Conservation (phyloP, 2,329 filamentous ascomycete species). For the Aspergillus sp. region DNA sequence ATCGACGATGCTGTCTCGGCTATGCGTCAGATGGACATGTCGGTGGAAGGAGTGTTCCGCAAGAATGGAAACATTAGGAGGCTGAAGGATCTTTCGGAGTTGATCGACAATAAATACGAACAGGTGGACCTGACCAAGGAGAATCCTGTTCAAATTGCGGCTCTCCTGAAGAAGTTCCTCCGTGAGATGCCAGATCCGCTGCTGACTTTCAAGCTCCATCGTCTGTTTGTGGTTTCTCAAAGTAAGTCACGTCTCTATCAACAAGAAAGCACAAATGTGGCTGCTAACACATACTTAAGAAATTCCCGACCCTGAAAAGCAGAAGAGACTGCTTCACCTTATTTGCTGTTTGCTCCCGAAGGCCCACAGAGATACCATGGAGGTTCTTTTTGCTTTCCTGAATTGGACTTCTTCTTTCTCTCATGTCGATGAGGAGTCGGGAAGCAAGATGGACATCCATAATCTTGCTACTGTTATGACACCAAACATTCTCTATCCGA, state of each 20-base stretch:
- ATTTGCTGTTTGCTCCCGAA: conserved; percentile 92
- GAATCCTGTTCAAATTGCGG: conserved; percentile 89
- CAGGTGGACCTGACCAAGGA: conserved; percentile 83
- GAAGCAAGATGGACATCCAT: conserved; percentile 98
- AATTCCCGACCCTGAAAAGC: conserved; percentile 76
- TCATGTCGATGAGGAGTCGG: conserved; percentile 92
- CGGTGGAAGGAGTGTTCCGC: conserved; percentile 95
- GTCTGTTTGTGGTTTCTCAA: conserved; percentile 84
- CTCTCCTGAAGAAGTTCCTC: conserved; percentile 90
- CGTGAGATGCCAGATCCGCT: conserved; percentile 92
- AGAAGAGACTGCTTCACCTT: conserved; percentile 82
- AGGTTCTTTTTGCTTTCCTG: conserved; percentile 92
- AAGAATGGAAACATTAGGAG: conserved; percentile 99
- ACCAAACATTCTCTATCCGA: conserved; percentile 85
- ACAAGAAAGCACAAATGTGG: neutral
- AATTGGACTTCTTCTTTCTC: conserved; percentile 98
- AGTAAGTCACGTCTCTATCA: conserved; percentile 51
- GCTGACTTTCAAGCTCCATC: conserved; percentile 91
- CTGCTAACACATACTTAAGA: conserved; percentile 44
- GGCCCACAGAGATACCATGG: conserved; percentile 86
- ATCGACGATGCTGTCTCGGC: conserved; percentile 92
- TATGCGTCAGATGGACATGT: conserved; percentile 99
- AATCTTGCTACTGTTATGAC: conserved; percentile 97
- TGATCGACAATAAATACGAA: conserved; percentile 83
- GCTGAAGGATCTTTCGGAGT: conserved; percentile 78